These are phyloP conservation scores for Phytophthora sansomeana DNA, from an alignment of 352 stramenopile genomes.

Conservation along the genomic window DNA sequence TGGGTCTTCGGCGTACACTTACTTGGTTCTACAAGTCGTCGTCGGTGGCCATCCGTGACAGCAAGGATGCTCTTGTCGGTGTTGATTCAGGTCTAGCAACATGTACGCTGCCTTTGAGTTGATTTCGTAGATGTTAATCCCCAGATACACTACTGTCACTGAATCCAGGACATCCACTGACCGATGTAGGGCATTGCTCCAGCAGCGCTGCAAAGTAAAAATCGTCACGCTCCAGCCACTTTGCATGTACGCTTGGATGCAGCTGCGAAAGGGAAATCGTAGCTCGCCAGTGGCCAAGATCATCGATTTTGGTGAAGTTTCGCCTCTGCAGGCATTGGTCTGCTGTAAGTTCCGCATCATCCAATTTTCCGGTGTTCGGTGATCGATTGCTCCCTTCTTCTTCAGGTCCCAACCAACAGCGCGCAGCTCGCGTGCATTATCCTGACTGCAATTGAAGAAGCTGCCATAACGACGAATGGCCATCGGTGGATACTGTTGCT, in stretches of 20 bases:
- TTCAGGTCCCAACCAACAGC: conserved; percentile 9
- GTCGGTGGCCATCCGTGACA: conserved; percentile 7
- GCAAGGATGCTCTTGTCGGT: background rate
- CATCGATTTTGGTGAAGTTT: conserved; percentile 5
- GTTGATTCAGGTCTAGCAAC: background rate
- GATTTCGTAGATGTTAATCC: too few relatives aligned
- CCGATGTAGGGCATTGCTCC: conserved; percentile 4
- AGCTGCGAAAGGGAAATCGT: conserved; percentile 9
- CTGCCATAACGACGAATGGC: conserved; percentile 11
- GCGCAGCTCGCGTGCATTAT: conserved; percentile 3
- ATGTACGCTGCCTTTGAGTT: too few relatives aligned
- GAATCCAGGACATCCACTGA: background rate
- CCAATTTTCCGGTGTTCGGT: conserved; percentile 16
- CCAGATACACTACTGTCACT: background rate
- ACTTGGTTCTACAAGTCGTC: conserved; percentile 4
- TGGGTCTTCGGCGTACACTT: background rate
- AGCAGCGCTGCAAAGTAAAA: conserved; percentile 18
- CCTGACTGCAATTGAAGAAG: conserved; percentile 23
- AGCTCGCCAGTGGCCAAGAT: conserved; percentile 14
- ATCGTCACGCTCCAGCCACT: conserved; percentile 16
- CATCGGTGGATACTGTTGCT: conserved; percentile 1
- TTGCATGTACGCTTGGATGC: conserved; percentile 9
- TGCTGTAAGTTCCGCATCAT: conserved; percentile 12
- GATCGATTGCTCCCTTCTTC: conserved; percentile 19
- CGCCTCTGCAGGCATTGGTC: background rate